phyloP scores from a whole-genome alignment of 306 rosid species.

The Vigna unguiculata region DNA sequence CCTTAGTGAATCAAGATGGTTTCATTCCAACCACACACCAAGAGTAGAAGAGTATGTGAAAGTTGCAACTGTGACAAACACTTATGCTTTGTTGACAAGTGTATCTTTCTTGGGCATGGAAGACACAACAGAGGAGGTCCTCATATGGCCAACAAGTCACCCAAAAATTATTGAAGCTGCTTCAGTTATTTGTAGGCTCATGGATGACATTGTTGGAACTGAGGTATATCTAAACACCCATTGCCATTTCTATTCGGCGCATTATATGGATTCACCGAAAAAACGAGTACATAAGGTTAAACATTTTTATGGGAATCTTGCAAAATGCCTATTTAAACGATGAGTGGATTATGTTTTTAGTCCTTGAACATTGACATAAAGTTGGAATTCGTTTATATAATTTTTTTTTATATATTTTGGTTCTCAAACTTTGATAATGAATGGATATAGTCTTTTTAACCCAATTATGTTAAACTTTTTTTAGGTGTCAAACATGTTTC shows the following conservation, averaged over 20 bases:
- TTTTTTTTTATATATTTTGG: too few relatives aligned
- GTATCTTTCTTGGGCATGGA: conserved; percentile 19
- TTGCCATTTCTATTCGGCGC: not conserved
- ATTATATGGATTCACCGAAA: too few relatives aligned
- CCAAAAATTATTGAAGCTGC: conserved; percentile 17
- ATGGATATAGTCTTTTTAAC: too few relatives aligned
- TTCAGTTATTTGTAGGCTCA: not conserved
- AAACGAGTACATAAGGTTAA: too few relatives aligned
- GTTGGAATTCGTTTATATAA: too few relatives aligned
- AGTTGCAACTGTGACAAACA: not conserved
- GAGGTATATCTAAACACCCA: not conserved
- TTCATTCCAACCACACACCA: not conserved
- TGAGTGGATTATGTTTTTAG: too few relatives aligned
- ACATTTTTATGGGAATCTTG: too few relatives aligned
- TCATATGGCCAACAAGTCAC: conserved; percentile 1
- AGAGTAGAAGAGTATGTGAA: conserved; percentile 21
- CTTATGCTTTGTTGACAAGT: not conserved
- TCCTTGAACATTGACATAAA: too few relatives aligned
- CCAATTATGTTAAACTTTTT: too few relatives aligned
- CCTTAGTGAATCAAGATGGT: conserved; percentile 26
- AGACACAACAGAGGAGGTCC: not conserved
- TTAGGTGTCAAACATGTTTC: too few relatives aligned
- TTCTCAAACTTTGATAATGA: too few relatives aligned
- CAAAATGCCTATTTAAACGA: too few relatives aligned
- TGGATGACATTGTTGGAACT: conserved; percentile 4